Percentiles rank a stretch among this genome's conserved stretches.
phyloP scores from a whole-genome alignment of 106 monocot genomes.

The Platanthera zijinensis region DNA sequence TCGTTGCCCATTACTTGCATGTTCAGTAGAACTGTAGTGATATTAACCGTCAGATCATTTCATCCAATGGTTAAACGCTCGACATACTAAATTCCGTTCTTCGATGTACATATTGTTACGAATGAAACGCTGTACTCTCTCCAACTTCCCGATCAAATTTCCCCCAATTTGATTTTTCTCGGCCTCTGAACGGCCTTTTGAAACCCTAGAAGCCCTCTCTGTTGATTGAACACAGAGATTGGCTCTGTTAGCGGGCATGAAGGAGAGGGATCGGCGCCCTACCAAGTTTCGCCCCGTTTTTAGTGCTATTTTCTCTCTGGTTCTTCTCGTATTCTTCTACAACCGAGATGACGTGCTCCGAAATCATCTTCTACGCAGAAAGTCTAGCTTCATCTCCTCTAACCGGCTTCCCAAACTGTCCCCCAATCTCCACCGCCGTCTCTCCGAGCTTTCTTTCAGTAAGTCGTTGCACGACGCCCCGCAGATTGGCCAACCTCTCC shows the following conservation, averaged over 20 bases:
- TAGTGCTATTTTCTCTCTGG: slow-evolving; percentile 20
- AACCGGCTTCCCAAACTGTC: not conserved
- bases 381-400: not conserved
- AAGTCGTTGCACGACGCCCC: slow-evolving; percentile 9
- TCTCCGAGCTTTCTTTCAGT: slow-evolving; percentile 24
- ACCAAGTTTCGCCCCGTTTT: slow-evolving; percentile 19
- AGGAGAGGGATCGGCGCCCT: not conserved
- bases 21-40: too few relatives aligned
- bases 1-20: too few relatives aligned
- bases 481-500: slow-evolving; percentile 4
- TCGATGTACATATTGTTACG: too few relatives aligned
- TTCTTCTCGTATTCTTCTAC: slow-evolving; percentile 52
- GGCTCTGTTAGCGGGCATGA: slow-evolving; percentile 4
- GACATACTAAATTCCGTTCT: too few relatives aligned
- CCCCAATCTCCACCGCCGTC: slow-evolving; percentile 13
- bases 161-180: not conserved
- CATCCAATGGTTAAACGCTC: too few relatives aligned
- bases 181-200: not conserved
- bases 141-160: too few relatives aligned
- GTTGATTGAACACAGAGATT: not conserved
- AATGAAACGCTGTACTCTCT: too few relatives aligned
- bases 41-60: too few relatives aligned
- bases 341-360: slow-evolving; percentile 16
- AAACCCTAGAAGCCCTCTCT: not conserved
- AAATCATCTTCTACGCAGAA: slow-evolving; percentile 14